Evolutionary conservation across 805 yeast species (phyloP), one percentile per base, ranked within the genome.

Genomic region (Suhomyces sp.): DNA sequence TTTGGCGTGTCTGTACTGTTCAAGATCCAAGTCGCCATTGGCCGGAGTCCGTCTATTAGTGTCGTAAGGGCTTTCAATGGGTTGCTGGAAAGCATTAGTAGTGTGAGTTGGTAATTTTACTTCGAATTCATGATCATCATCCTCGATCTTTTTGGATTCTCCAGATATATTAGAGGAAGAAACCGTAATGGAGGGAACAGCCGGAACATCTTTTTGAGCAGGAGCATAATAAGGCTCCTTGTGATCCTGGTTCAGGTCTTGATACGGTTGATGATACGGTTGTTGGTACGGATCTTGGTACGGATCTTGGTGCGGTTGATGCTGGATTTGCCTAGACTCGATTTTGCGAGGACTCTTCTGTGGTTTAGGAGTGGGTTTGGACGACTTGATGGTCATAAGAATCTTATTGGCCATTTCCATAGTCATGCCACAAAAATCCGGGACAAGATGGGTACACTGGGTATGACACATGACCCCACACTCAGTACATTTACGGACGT

Each of bases 341-440:
- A 35, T 46, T 15, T 37, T 52, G 20, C 50, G 40, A 44, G 49
- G 46, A 9, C 10, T n/a, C 5, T 13, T 31, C 5, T 20, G 43
- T 45, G 31, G 58, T 45, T 39, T 53, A 22, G 48, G 55, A 5
- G 53, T 49, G 15, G 65, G 71, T 50, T 69, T 69, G 2, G 97
- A 84, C 41, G 86, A 81, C 65, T 87, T 86, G 64, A 93, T 91
- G 8, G 97, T 89, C 51, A 81, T 82, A 53, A 94, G 72, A 56
- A 94, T 90, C 68, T 87, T 87, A 63, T 90, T 91, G 3, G 97
- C 98, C 81, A 87, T 89, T 64, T 90, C 97, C 92, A 94, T 90
- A 2, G 97, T 81, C 96, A 94, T 93, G 52, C 99, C 99, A 77
- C 99, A 94, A 68, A 94, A 89, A 67, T 94, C 98, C 1, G 99